Evolutionary conservation across 2,329 filamentous ascomycete genomes (phyloP).

Genomic region (Dactylellina sp.): DNA sequence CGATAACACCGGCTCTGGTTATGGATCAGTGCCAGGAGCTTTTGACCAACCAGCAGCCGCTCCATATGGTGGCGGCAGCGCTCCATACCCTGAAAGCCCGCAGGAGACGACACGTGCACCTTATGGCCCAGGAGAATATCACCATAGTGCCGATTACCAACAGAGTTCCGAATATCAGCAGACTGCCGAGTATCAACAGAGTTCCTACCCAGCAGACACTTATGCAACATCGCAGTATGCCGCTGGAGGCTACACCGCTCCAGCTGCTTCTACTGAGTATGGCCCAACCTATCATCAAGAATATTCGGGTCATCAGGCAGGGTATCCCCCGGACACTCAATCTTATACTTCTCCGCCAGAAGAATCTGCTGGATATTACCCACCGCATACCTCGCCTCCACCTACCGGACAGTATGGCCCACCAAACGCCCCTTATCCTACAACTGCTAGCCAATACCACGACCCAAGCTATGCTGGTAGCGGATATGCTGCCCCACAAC

Average conservation of each 20-base stretch:
- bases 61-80: slow-evolving; percentile 26
- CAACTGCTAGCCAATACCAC: slow-evolving; percentile 20
- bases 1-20: slow-evolving; percentile 29
- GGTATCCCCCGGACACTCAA: slow-evolving; percentile 31
- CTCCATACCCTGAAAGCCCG: slow-evolving; percentile 45
- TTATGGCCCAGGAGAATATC: slow-evolving; percentile 38
- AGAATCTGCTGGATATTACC: slow-evolving; percentile 38
- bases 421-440: slow-evolving; percentile 19
- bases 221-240: slow-evolving; percentile 46
- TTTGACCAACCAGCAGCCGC: slow-evolving; percentile 32
- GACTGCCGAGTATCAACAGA: slow-evolving; percentile 35
- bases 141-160: slow-evolving; percentile 40
- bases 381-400: slow-evolving; percentile 36
- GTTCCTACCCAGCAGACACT: slow-evolving; percentile 40
- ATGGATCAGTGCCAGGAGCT: slow-evolving; percentile 27
- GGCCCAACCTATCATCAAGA: slow-evolving; percentile 19
- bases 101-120: slow-evolving; percentile 39
- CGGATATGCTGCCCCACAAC: slow-evolving; percentile 31
- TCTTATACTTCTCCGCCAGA: slow-evolving; percentile 24
- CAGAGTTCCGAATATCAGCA: slow-evolving; percentile 41
- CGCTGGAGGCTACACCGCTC: slow-evolving; percentile 18
- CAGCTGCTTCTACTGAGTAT: slow-evolving; percentile 14
- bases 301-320: slow-evolving; percentile 32
- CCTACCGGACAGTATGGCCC: slow-evolving; percentile 41
- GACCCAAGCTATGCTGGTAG: slow-evolving; percentile 32